Conservation (phyloP, 2,329 filamentous ascomycete species). For the Alternaria viburni region DNA sequence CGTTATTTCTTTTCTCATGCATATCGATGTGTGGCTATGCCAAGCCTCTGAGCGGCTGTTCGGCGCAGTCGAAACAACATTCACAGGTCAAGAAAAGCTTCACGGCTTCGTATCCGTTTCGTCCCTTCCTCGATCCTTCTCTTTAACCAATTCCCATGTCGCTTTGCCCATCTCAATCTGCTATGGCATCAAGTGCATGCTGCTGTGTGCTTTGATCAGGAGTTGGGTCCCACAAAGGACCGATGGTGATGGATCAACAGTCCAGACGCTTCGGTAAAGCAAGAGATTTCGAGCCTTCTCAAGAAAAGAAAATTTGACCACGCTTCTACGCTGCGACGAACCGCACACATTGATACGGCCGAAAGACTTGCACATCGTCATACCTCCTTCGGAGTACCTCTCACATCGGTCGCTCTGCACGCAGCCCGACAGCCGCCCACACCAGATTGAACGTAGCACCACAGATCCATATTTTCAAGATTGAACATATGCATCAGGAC, state of each 20-base stretch:
- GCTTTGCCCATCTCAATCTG: background rate
- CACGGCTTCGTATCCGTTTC: background rate
- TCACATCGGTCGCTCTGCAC: background rate
- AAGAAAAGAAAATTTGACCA: background rate
- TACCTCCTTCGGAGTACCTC: background rate
- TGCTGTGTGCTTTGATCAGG: background rate
- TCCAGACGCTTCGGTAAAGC: background rate
- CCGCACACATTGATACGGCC: background rate
- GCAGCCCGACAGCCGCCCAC: background rate
- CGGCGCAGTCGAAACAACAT: conserved; percentile 13
- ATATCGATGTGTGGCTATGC: conserved; percentile 5
- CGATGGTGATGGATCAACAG: background rate
- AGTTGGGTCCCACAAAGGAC: background rate
- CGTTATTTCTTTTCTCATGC: background rate
- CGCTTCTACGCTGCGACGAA: background rate
- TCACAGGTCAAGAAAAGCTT: conserved; percentile 2
- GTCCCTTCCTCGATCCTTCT: background rate
- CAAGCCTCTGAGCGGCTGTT: conserved; percentile 15
- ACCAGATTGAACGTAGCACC: background rate
- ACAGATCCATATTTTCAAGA: background rate
- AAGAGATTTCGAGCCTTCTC: background rate
- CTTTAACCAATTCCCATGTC: background rate
- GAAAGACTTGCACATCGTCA: background rate
- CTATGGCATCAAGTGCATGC: background rate
- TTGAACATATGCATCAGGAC: background rate